These are phyloP conservation scores for Xylaria hypoxylon DNA, from an alignment of 2,329 filamentous ascomycete genomes.

Conservation along the genomic window DNA sequence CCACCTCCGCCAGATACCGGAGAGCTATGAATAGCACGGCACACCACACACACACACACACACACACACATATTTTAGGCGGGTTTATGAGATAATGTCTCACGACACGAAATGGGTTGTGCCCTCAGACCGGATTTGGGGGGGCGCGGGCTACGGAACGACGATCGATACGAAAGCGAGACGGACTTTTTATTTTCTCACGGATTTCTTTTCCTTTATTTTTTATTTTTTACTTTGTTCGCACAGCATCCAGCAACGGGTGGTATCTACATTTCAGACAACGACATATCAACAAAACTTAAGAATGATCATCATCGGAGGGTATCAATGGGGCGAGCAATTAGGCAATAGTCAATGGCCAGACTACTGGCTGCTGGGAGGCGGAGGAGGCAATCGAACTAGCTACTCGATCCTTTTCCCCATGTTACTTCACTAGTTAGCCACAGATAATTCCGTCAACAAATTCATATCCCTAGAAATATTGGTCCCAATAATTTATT, in stretches of 20 bases:
- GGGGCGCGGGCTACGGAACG: constrained; percentile 34
- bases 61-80: constrained; percentile 21
- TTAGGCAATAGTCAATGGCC: constrained; percentile 32
- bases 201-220: constrained; percentile 31
- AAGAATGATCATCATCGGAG: constrained; percentile 44
- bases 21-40: constrained; percentile 39
- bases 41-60: constrained; percentile 30
- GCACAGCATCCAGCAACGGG: constrained; percentile 33
- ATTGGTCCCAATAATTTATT: background rate
- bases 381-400: constrained; percentile 27
- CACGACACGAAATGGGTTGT: constrained; percentile 46
- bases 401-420: constrained; percentile 33
- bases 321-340: constrained; percentile 41
- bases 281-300: constrained; percentile 37
- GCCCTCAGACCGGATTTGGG: constrained; percentile 28
- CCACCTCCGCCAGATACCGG: constrained; percentile 39
- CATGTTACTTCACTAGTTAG: constrained; percentile 40
- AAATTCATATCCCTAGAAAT: constrained; percentile 27
- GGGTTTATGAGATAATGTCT: constrained; percentile 48
- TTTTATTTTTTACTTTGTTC: constrained; percentile 20
- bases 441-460: constrained; percentile 30
- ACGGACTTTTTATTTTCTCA: constrained; percentile 30
- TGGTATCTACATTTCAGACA: constrained; percentile 31
- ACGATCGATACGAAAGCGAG: constrained; percentile 27
- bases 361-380: constrained; percentile 44